Evolutionary conservation across 345 rosid genomes (phyloP), one percentile per base, ranked within the genome.

Genomic region (Populus nigra): DNA sequence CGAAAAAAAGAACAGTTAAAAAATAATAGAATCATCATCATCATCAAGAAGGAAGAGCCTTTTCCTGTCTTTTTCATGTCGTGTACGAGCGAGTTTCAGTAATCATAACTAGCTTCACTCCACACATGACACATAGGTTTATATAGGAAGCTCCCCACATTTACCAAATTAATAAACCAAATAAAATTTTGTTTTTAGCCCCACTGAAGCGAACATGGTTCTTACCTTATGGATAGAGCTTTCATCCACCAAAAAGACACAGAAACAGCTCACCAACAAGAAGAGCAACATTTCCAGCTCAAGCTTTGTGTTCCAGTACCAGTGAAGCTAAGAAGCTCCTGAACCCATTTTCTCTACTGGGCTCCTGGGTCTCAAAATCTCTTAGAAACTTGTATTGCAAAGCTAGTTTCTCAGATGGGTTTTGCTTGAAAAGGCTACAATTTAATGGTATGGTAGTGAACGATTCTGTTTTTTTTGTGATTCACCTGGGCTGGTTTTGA

Each of bases 171-270:
- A 49, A 39, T 61, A 29, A 71, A 65, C 65, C 80, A 29, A 35
- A 10, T 49, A 49, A 57, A 41, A 72, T 65, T 57, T 15, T 13
- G 2, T 41, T 12, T 65, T 38, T 73, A 39, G 81, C 55, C 84
- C 77, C 75, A 69, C 73, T 50, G 59, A 68, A 68, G 76, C 45
- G 67, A 85, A 77, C 53, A 85, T 87, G 90, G 83, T 85, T 73
- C 77, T 50, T 79, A 68, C 81, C 75, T 82, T 83, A 86, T 84
- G 91, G 89, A 82, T 76, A 78, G 76, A 76, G 84, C 86, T 87
- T 83, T 85, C 87, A 70, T 63, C 82, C 83, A 85, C 84, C 92
- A 65, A 81, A 74, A 85, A 61, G 85, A 82, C 62, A 84, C 87
- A 80, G 88, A 84, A 73, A 74, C 63, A 68, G 68, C 80, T 9